Evolutionary conservation across 83 land plant genomes (phyloP).

Genomic region (Picea engelmannii): DNA sequence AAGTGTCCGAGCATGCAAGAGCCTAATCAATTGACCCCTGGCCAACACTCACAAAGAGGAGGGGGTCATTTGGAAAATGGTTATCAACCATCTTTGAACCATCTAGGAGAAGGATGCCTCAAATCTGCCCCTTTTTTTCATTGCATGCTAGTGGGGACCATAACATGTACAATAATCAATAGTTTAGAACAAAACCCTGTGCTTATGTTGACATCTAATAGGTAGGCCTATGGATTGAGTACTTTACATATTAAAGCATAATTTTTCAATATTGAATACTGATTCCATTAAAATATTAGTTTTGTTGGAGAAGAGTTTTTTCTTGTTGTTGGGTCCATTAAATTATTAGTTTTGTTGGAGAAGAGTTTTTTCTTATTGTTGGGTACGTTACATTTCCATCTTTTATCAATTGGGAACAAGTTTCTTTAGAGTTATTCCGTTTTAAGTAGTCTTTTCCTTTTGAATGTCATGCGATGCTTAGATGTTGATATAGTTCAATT

Average conservation of each 20-base stretch:
- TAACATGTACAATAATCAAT: not conserved
- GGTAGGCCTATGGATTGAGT: not conserved
- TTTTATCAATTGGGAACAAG: not conserved
- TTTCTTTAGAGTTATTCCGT: not conserved
- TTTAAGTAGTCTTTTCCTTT: not conserved
- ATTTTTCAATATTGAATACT: not conserved
- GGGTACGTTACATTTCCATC: not conserved
- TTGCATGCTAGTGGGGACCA: not conserved
- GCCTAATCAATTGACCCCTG: no score
- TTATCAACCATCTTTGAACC: no score
- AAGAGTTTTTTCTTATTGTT: conserved; percentile 2
- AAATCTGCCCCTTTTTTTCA: not conserved
- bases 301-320: not conserved
- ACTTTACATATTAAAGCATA: not conserved
- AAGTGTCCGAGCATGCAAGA: no score
- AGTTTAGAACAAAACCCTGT: not conserved
- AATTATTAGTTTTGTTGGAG: not conserved
- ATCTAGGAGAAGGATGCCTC: no score
- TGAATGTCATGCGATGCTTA: not conserved
- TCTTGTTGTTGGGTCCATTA: not conserved
- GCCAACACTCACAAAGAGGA: no score
- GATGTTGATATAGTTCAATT: not conserved
- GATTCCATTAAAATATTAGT: not conserved
- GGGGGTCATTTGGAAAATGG: no score
- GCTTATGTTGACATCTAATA: not conserved